Evolutionary conservation across 306 rosid species (phyloP).

Genomic region (Gleditsia sinensis): DNA sequence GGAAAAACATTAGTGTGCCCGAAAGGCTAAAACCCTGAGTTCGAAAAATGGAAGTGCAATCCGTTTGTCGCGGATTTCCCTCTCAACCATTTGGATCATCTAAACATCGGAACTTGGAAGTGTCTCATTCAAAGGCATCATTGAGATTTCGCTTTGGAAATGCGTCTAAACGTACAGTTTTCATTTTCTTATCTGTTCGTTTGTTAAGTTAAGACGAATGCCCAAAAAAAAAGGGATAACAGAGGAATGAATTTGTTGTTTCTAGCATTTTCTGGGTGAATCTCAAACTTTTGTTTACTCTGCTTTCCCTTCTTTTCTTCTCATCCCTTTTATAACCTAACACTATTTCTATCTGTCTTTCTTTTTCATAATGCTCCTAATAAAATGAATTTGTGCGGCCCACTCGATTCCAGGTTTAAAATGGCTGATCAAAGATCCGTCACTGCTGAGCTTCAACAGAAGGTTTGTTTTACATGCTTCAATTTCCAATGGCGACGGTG

Average conservation of each 20-base stretch:
- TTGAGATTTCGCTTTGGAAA: constrained; percentile 28
- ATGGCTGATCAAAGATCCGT: constrained; percentile 36
- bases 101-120: background rate
- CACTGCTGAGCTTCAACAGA: constrained; percentile 25
- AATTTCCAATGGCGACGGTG: constrained; percentile 48
- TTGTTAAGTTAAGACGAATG: background rate
- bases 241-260: background rate
- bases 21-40: constrained; percentile 42
- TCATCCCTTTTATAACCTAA: background rate
- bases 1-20: background rate
- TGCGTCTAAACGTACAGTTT: constrained; percentile 42
- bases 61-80: constrained; percentile 51
- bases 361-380: background rate
- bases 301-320: background rate
- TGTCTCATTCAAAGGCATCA: constrained; percentile 32
- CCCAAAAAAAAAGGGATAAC: background rate
- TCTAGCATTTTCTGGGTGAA: background rate
- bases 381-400: background rate
- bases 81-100: constrained; percentile 33
- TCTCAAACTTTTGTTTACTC: background rate
- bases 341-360: background rate
- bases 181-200: background rate
- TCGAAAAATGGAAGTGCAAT: constrained; percentile 47
- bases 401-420: constrained; percentile 45
- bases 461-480: constrained; percentile 47